Evolutionary conservation across 345 rosid species (phyloP), one percentile per base, ranked within the genome.

Genomic region (Aquilaria sinensis): DNA sequence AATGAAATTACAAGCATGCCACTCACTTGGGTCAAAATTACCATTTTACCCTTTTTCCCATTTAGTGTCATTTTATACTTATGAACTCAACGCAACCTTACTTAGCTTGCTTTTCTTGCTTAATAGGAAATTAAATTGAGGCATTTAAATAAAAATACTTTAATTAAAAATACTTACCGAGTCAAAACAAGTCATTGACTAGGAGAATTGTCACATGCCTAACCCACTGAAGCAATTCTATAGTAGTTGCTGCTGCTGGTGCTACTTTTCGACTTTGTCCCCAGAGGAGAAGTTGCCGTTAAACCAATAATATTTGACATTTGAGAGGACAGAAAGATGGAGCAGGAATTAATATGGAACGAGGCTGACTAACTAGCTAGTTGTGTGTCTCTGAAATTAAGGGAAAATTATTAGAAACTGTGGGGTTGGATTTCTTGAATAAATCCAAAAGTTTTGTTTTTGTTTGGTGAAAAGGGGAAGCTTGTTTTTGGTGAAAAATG

Each of bases 251-350:
- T 69, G 52, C 47, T 64, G 71, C 23, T 23, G 23, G 23, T 23
- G 23, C 46, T 70, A 73, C 56, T 73, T 71, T 9, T 77, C 82
- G 56, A 73, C 80, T 73, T 79, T 80, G 54, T 79, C 88, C 45
- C 81, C 83, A 8, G 93, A 83, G 69, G 93, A 81, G 81, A 83
- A 77, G 76, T 89, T 86, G 41, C 89, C 83, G 56, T 80, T 53
- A 81, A 87, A 31, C 82, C 84, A 62, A 80, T 70, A 68, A 83
- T 74, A 64, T 86, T 81, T 56, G 87, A 83, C 89, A 86, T 86
- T 57, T 61, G 57, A 49, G 14, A 48, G 30, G 46, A 46, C 7
- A 53, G 47, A 61, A 61, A 63, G 54, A 56, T 41, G 14, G 51
- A n/a, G 43, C 43, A 37, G 16, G 15, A 16, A 58, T 12, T 32